A percentile compares a stretch with the other conserved stretches of the same genome.
phyloP scores from a whole-genome alignment of 371 early-diverging fungal genomes.

The Rhizopus stolonifer region DNA sequence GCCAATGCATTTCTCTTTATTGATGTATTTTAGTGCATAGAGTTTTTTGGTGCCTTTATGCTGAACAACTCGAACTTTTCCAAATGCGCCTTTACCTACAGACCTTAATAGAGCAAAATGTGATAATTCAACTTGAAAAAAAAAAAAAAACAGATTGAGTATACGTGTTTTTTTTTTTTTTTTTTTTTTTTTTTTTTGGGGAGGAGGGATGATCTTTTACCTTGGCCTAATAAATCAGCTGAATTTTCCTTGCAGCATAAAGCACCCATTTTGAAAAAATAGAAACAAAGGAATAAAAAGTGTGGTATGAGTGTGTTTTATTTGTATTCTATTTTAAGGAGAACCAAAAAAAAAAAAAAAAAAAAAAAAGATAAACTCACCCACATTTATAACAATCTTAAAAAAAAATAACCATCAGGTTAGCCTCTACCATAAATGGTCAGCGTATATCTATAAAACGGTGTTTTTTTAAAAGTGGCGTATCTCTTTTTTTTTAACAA shows the following conservation, averaged over 20 bases:
- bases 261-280: conserved; percentile 26
- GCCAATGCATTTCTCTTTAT: conserved; percentile 53
- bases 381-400: no score
- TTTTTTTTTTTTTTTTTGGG: background rate
- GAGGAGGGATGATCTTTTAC: no score
- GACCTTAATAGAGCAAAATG: conserved; percentile 67
- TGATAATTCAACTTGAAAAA: conserved; percentile 51
- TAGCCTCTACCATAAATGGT: no score
- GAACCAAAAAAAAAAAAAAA: background rate
- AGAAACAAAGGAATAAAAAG: background rate
- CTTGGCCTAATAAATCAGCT: conserved; percentile 36
- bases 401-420: no score
- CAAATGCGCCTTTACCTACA: conserved; percentile 73
- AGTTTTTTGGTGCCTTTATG: conserved; percentile 62
- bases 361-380: no score
- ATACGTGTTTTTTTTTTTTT: no score
- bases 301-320: background rate
- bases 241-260: conserved; percentile 35
- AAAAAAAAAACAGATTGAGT: conserved; percentile 18
- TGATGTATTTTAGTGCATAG: conserved; percentile 61
- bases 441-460: no score
- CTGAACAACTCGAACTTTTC: conserved; percentile 83
- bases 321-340: background rate
- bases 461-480: no score
- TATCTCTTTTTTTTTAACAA: no score